A percentile compares a stretch with the other conserved stretches of the same genome.
These are phyloP conservation scores for Stemphylium beticola DNA, from an alignment of 2,329 filamentous ascomycete genomes.

Conservation along the genomic window DNA sequence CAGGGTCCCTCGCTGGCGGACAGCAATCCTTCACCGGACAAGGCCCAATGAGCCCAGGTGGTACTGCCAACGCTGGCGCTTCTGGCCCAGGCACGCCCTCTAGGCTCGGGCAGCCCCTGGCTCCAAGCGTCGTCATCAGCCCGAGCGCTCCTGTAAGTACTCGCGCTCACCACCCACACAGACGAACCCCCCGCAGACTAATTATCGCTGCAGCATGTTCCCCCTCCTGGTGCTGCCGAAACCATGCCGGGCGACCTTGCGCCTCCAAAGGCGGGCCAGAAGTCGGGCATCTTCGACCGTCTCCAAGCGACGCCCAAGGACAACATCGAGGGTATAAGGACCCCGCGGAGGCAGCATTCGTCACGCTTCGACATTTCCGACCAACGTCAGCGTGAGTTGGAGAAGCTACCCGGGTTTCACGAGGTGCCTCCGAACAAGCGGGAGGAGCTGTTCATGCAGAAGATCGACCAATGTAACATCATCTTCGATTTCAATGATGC, in stretches of 20 bases:
- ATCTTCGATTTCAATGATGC: conserved; percentile 99
- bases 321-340: conserved; percentile 91
- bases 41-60: conserved; percentile 39
- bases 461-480: conserved; percentile 99
- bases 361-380: conserved; percentile 98
- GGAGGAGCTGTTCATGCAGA: conserved; percentile 98
- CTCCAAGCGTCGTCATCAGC: conserved; percentile 92
- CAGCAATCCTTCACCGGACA: conserved; percentile 44
- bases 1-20: conserved; percentile 37
- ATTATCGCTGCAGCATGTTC: conserved; percentile 71
- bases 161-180: not conserved
- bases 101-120: conserved; percentile 67
- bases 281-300: conserved; percentile 86
- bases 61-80: conserved; percentile 56
- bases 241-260: conserved; percentile 98
- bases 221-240: conserved; percentile 90
- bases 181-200: not conserved
- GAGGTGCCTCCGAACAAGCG: conserved; percentile 94
- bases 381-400: conserved; percentile 83
- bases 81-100: conserved; percentile 62
- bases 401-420: conserved; percentile 97
- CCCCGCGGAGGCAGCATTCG: conserved; percentile 95
- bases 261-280: conserved; percentile 88
- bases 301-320: conserved; percentile 95
- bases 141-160: conserved; percentile 75